A percentile compares a stretch with the other conserved stretches of the same genome.
These are phyloP conservation scores for Penicillium sclerotiorum DNA, from an alignment of 2,329 filamentous ascomycete species.

Conservation along the genomic window DNA sequence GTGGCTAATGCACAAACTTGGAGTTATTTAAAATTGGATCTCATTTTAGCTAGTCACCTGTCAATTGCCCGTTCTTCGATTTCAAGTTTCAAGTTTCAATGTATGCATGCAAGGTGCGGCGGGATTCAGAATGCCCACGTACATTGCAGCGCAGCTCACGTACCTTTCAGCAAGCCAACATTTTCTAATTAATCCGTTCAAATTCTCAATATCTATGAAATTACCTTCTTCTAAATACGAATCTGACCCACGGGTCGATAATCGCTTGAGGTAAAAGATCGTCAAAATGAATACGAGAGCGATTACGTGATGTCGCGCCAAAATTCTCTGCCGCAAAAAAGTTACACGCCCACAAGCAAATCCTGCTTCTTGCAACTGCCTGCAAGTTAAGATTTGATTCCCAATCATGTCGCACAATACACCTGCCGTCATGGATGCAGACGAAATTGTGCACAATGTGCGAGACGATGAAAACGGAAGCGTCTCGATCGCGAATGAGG, in stretches of 20 bases:
- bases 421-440: not conserved
- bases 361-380: not conserved
- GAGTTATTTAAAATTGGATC: not conserved
- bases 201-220: too few species aligned
- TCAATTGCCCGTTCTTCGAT: not conserved
- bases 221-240: too few species aligned
- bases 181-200: too few species aligned
- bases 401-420: constrained; percentile 1
- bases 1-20: too few species aligned
- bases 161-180: too few species aligned
- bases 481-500: constrained; percentile 23
- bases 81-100: not conserved
- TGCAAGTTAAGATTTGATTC: too few species aligned
- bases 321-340: constrained; percentile 1
- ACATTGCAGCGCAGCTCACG: too few species aligned
- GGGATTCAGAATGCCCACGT: too few species aligned
- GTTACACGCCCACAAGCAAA: too few species aligned
- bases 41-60: not conserved
- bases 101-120: not conserved
- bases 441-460: constrained; percentile 13
- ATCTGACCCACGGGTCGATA: not conserved
- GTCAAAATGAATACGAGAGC: not conserved
- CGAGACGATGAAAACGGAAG: constrained; percentile 4
- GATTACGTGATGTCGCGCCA: constrained; percentile 5
- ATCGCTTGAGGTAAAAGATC: not conserved